A percentile compares a stretch with the other conserved stretches of the same genome.
These are phyloP conservation scores for Tetrapisispora namnaoensis DNA, from an alignment of 805 yeast genomes.

Conservation along the genomic window DNA sequence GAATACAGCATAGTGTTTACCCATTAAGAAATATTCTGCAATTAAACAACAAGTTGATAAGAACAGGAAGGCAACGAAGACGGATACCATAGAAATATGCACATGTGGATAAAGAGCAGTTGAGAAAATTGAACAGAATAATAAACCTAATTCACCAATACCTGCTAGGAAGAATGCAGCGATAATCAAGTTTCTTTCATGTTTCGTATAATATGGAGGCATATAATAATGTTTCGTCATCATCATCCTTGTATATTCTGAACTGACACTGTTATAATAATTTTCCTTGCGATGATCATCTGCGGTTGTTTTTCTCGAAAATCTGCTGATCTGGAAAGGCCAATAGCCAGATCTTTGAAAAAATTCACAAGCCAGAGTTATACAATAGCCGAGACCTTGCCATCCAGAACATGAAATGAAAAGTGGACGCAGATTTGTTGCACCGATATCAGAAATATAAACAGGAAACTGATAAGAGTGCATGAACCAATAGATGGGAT, in stretches of 20 bases:
- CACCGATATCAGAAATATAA: conserved; percentile 79
- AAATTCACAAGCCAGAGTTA: conserved; percentile 54
- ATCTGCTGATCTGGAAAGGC: conserved; percentile 12
- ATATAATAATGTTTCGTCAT: conserved; percentile 17
- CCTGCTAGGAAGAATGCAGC: conserved; percentile 36
- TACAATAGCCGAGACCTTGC: conserved; percentile 65
- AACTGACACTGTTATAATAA: conserved; percentile 2
- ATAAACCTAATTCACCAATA: conserved; percentile 61
- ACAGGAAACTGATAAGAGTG: conserved; percentile 39
- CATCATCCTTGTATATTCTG: conserved; percentile 14
- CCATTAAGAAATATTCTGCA: conserved; percentile 39
- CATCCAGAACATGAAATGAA: conserved; percentile 69
- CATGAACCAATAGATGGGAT: conserved; percentile 56
- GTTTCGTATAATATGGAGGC: conserved; percentile 33
- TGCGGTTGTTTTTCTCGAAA: conserved; percentile 29
- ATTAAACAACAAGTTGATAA: conserved; percentile 39
- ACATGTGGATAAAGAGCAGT: conserved; percentile 45
- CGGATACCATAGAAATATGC: conserved; percentile 58
- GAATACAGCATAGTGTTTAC: conserved; percentile 33
- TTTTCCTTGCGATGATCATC: conserved; percentile 25
- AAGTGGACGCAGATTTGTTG: conserved; percentile 73
- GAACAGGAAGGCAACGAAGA: conserved; percentile 62
- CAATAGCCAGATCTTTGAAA: conserved; percentile 46
- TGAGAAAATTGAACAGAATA: conserved; percentile 66
- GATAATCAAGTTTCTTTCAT: conserved; percentile 34